These are phyloP conservation scores for Iberis amara DNA, from an alignment of 441 rosid species.

Conservation along the genomic window DNA sequence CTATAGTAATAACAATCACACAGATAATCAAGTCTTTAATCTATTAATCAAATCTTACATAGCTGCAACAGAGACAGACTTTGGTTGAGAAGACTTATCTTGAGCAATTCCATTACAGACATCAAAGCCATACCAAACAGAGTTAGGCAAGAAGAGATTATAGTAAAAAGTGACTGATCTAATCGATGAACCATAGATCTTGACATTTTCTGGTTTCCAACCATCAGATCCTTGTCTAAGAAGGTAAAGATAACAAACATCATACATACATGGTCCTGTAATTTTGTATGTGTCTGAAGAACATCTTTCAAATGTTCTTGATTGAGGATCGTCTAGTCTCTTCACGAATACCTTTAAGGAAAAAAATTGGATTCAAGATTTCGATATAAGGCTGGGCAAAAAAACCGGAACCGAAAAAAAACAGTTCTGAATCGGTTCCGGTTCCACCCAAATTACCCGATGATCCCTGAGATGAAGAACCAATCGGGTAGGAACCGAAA, in stretches of 20 bases:
- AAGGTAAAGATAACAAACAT: conserved; percentile 39
- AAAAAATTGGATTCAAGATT: no score
- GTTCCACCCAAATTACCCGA: no score
- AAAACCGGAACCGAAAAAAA: no score
- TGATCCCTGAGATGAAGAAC: no score
- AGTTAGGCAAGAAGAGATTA: conserved; percentile 37
- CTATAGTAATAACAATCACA: no score
- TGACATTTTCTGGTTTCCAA: conserved; percentile 48
- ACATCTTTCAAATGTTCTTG: conserved; percentile 41
- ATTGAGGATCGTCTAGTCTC: conserved; percentile 40
- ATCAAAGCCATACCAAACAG: conserved; percentile 44
- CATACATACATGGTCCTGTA: conserved; percentile 38
- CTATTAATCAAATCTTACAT: conserved; percentile 21
- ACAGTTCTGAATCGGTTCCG: no score
- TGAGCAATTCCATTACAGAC: conserved; percentile 30
- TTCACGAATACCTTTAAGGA: conserved; percentile 33
- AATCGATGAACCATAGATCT: conserved; percentile 34
- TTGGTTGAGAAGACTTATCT: conserved; percentile 27
- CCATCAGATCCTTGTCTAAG: conserved; percentile 45
- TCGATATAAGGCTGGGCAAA: no score
- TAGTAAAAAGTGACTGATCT: conserved; percentile 38
- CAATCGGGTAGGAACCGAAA: no score
- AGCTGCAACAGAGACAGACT: conserved; percentile 7
- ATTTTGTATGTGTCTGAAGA: conserved; percentile 43
- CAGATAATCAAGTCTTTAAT: neutral